Evolutionary conservation across 768 basidiomycete species (phyloP), one percentile per base, ranked within the genome.

Genomic region (Sporobolomyces phaffii): DNA sequence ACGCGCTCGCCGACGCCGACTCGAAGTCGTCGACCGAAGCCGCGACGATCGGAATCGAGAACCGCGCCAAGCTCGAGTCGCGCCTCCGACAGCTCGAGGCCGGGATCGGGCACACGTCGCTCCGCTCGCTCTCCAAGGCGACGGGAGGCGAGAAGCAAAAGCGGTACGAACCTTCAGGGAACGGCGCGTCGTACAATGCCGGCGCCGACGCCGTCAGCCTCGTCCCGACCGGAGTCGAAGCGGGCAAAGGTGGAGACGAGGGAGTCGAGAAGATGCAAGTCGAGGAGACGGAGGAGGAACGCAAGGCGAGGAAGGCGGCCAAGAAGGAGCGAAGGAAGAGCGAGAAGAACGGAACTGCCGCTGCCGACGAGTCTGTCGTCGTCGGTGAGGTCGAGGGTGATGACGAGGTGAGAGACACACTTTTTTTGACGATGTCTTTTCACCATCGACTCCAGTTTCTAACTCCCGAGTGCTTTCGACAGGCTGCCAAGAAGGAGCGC

Each of bases 11-110:
- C 45, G 91, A 96, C 68, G 82, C 86, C 13, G 90, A 97, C 65
- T 88, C 86, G 73, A 96, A 97, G 78, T 90, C 90, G 1, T 49
- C 54, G 33, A 80, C 85, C 43, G 78, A 81, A 10, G 89, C 92
- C 4, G 86, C 92, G 1, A 85, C 90, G 73, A 86, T 97, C 76
- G 96, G 96, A 64, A 79, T 98, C 64, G 89, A 91, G 75, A 91
- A 91, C 79, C 90, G 94, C 45, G 86, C 88, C 65, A 97, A 97
- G 79, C 87, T 99, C 67, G 96, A 98, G 78, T 89, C 91, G 15
- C 88, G 96, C 38, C 80, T 98, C 43, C 89, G 91, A 28, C 86
- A 87, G 33, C 60, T 99, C 49, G 93, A 98, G 77, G 82, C 88
- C 73, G 86, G 90, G 72, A 81, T 82, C 50, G 93, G 94, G 65